These are phyloP conservation scores for Tricholoma saponaceum DNA, from an alignment of 768 basidiomycete genomes.

Conservation along the genomic window DNA sequence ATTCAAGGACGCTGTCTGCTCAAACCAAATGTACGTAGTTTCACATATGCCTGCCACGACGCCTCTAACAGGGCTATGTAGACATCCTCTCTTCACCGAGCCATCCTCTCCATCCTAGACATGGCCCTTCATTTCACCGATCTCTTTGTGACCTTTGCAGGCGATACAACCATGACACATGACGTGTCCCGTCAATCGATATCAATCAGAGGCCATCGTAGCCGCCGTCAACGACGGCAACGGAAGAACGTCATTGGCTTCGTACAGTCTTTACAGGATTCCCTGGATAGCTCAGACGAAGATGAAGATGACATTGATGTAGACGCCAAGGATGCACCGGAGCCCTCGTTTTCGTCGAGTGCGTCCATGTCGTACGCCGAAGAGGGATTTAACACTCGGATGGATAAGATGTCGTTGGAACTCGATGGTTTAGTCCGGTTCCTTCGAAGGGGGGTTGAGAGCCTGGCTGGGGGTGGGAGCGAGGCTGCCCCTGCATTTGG, in stretches of 20 bases:
- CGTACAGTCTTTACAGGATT: slow-evolving; percentile 32
- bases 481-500: slow-evolving; percentile 64
- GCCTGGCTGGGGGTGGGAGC: slow-evolving; percentile 55
- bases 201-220: slow-evolving; percentile 55
- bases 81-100: slow-evolving; percentile 62
- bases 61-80: slow-evolving; percentile 22
- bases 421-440: slow-evolving; percentile 70
- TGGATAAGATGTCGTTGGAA: slow-evolving; percentile 66
- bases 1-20: slow-evolving; percentile 63
- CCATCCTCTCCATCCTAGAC: slow-evolving; percentile 68
- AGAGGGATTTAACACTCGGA: slow-evolving; percentile 41
- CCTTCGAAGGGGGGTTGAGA: slow-evolving; percentile 65
- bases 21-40: slow-evolving; percentile 45
- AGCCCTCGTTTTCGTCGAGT: slow-evolving; percentile 39
- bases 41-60: not conserved
- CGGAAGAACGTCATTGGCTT: slow-evolving; percentile 62
- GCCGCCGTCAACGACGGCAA: slow-evolving; percentile 52
- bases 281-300: slow-evolving; percentile 35
- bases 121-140: slow-evolving; percentile 69
- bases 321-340: slow-evolving; percentile 19
- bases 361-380: slow-evolving; percentile 34
- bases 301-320: slow-evolving; percentile 37
- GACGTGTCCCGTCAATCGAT: slow-evolving; percentile 52
- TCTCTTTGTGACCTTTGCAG: slow-evolving; percentile 55
- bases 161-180: slow-evolving; percentile 54